Evolutionary conservation across 768 basidiomycete genomes (phyloP).

Genomic region (Floccularia luteovirens): DNA sequence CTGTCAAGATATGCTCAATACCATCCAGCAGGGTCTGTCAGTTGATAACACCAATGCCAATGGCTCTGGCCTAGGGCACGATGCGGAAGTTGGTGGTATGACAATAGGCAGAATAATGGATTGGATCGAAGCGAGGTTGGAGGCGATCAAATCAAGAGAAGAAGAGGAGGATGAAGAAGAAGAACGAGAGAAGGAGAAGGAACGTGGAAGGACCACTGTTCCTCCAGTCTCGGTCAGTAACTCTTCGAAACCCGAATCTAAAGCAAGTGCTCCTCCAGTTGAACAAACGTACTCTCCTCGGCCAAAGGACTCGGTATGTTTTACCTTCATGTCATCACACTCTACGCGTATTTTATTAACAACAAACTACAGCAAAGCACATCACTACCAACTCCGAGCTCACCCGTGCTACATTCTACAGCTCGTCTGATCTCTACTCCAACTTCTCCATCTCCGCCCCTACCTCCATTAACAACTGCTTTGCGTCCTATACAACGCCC

Average conservation of each 20-base stretch:
- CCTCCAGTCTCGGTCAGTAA: slow-evolving; percentile 2
- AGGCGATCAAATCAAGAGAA: slow-evolving; percentile 65
- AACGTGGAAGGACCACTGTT: slow-evolving; percentile 21
- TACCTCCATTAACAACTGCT: slow-evolving; percentile 17
- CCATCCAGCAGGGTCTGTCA: slow-evolving; percentile 81
- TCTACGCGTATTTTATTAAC: neutral
- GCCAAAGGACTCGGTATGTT: slow-evolving; percentile 23
- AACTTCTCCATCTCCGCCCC: slow-evolving; percentile 25
- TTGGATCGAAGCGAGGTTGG: slow-evolving; percentile 76
- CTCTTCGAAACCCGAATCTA: slow-evolving; percentile 1
- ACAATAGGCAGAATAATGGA: slow-evolving; percentile 78
- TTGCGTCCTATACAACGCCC: slow-evolving; percentile 14
- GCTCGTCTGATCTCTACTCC: slow-evolving; percentile 15
- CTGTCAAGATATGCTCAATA: slow-evolving; percentile 71
- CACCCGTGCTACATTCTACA: slow-evolving; percentile 14
- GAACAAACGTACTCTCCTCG: slow-evolving; percentile 6
- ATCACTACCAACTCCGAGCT: slow-evolving; percentile 22
- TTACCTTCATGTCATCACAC: neutral
- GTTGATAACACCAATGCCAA: slow-evolving; percentile 37
- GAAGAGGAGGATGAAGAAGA: slow-evolving; percentile 84
- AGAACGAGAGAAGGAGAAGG: slow-evolving; percentile 52
- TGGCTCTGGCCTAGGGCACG: slow-evolving; percentile 27
- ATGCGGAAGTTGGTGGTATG: slow-evolving; percentile 50
- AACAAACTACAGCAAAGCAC: slow-evolving; percentile 6
- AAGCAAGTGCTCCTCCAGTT: slow-evolving; percentile 5